Evolutionary conservation across 179 eudicot genomes (phyloP), one percentile per base, ranked within the genome.

Genomic region (Corrigiola litoralis): DNA sequence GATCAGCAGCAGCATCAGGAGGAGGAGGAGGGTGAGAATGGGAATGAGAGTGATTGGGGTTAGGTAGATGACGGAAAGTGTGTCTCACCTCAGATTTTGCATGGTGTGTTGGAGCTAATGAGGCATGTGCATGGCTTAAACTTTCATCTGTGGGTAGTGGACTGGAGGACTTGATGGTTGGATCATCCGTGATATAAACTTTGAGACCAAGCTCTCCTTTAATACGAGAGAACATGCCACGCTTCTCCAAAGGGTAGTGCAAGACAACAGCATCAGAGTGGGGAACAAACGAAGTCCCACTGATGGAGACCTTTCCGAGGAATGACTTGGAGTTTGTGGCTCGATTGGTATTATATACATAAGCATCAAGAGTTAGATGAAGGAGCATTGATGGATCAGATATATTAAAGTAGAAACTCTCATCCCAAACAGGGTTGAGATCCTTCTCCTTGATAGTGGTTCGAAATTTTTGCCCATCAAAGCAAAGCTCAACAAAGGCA

Each of bases 181-280:
- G 87, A 70, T 94, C 97, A 58, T 86, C 72, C 20, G 97, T 90
- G 37, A 88, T 68, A 54, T 81, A 94, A 23, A 90, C 96, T 67
- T 84, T 90, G 65, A 94, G 97, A 53, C 96, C 95, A 20, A 90
- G 87, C 80, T 90, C 97, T 24, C 97, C 97, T 76, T 71, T 84
- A 0, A 82, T 82, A 24, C 87, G 81, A 1, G 97, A 87, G 49
- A 90, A 84, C 33, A 87, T 59, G 23, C 81, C 78, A 51, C 79
- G 79, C 61, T 82, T 87, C 38, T 90, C 95, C 18, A 87, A 65
- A 45, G 97, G 95, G 66, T 90, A 90, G 65, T 90, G 88, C 48
- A 87, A 77, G 54, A 84, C 81, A 58, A 84, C 91, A 20, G 97
- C 79, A 77, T 90, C 97, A 48, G 89, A 82, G 27, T 77, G 80